These are phyloP conservation scores for Rhynchospora tenuis DNA, from an alignment of 176 grass and related monocot species.

Conservation along the genomic window DNA sequence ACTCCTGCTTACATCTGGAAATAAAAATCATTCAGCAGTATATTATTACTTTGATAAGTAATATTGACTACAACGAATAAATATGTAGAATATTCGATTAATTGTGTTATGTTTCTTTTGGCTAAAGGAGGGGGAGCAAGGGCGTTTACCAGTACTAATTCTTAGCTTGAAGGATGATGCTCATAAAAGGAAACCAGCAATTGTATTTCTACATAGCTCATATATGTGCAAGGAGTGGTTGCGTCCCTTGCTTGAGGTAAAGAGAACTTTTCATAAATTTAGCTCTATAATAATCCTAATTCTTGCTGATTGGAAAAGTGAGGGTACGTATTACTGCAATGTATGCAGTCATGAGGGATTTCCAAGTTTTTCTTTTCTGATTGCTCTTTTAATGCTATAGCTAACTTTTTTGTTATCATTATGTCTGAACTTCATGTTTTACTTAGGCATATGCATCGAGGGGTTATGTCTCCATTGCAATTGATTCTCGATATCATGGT, in stretches of 20 bases:
- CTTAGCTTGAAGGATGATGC: conserved; percentile 46
- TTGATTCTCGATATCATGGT: conserved; percentile 89
- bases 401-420: neutral
- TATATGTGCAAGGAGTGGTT: conserved; percentile 98
- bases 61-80: neutral
- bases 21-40: neutral
- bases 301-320: neutral
- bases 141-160: conserved; percentile 68
- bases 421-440: conserved; percentile 12
- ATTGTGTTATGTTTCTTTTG: neutral
- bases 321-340: neutral
- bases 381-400: neutral
- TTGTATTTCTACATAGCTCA: conserved; percentile 87
- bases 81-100: neutral
- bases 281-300: neutral
- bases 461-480: conserved; percentile 76
- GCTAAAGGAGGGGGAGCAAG: conserved; percentile 58
- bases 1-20: neutral
- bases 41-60: neutral
- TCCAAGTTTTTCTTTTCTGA: neutral
- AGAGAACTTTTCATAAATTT: neutral
- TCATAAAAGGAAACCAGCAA: conserved; percentile 58
- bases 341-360: neutral
- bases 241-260: conserved; percentile 79
- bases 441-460: conserved; percentile 80